phyloP scores from a whole-genome alignment of 2,329 filamentous ascomycete species.

The Paracoccidioides lutzii region DNA sequence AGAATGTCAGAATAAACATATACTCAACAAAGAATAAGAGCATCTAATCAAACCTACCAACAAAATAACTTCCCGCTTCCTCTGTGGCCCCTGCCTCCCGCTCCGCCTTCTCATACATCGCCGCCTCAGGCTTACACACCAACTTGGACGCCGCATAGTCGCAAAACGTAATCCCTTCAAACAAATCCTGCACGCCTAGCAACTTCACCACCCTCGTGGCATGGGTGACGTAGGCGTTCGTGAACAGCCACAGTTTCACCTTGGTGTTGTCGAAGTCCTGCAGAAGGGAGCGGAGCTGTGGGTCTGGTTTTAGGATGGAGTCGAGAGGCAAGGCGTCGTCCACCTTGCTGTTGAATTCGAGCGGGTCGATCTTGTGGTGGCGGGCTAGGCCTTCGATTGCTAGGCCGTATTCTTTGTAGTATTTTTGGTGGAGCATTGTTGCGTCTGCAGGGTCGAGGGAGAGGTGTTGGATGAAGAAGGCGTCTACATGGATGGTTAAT shows the following conservation, averaged over 20 bases:
- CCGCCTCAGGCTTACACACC: conserved; percentile 71
- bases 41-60: conserved; percentile 49
- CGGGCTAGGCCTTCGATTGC: conserved; percentile 89
- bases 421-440: conserved; percentile 72
- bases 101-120: conserved; percentile 86
- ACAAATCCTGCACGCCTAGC: conserved; percentile 71
- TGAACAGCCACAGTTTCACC: conserved; percentile 85
- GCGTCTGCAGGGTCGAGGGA: conserved; percentile 64
- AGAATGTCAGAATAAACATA: not conserved
- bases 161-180: conserved; percentile 91
- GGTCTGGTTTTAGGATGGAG: conserved; percentile 65
- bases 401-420: conserved; percentile 93
- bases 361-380: conserved; percentile 86
- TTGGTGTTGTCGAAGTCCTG: conserved; percentile 71
- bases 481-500: conserved; percentile 27
- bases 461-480: conserved; percentile 56
- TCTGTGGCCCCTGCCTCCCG: conserved; percentile 54
- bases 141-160: conserved; percentile 65
- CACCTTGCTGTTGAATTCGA: conserved; percentile 89
- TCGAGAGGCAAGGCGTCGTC: conserved; percentile 90
- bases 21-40: too few species aligned
- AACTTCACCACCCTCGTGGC: conserved; percentile 69
- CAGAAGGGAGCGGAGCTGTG: conserved; percentile 60
- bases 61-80: conserved; percentile 64
- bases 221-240: conserved; percentile 89